These are phyloP conservation scores for Trichosporon inkin DNA, from an alignment of 1,284 basidiomycete genomes.

Conservation along the genomic window DNA sequence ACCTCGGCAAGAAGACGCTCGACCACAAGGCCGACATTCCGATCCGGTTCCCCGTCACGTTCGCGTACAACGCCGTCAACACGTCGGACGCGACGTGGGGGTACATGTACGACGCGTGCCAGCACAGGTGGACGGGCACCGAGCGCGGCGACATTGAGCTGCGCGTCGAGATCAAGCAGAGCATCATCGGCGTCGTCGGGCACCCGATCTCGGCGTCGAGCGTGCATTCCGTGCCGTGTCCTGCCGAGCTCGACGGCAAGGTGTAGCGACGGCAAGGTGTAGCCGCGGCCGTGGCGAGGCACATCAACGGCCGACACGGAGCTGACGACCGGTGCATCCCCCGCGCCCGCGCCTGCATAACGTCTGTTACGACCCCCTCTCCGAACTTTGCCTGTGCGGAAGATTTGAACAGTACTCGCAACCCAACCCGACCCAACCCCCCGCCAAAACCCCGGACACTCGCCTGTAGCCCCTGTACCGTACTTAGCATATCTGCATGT, in stretches of 20 bases:
- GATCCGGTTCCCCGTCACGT: constrained; percentile 68
- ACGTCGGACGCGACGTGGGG: constrained; percentile 73
- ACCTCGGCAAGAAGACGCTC: constrained; percentile 58
- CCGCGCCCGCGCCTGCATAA: too few species aligned
- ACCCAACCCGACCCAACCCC: too few species aligned
- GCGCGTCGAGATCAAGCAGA: constrained; percentile 63
- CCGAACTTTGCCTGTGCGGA: too few species aligned
- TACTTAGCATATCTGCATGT: too few species aligned
- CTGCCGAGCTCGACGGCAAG: constrained; percentile 61
- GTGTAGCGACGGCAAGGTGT: not conserved
- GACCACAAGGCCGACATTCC: constrained; percentile 62
- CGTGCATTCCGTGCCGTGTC: constrained; percentile 65
- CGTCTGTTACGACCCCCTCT: too few species aligned
- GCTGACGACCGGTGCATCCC: too few species aligned
- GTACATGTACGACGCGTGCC: constrained; percentile 74
- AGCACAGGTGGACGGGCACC: constrained; percentile 59
- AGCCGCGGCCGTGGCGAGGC: too few species aligned
- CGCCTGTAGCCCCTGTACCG: too few species aligned
- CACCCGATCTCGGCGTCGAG: constrained; percentile 57
- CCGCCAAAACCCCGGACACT: too few species aligned
- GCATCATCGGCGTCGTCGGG: constrained; percentile 64
- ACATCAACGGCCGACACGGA: too few species aligned
- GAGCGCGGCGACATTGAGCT: constrained; percentile 65
- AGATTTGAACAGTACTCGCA: too few species aligned
- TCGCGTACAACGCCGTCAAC: constrained; percentile 75